Evolutionary conservation across 257 asterid species (phyloP), one percentile per base, ranked within the genome.

Genomic region (Penstemon eatonii): DNA sequence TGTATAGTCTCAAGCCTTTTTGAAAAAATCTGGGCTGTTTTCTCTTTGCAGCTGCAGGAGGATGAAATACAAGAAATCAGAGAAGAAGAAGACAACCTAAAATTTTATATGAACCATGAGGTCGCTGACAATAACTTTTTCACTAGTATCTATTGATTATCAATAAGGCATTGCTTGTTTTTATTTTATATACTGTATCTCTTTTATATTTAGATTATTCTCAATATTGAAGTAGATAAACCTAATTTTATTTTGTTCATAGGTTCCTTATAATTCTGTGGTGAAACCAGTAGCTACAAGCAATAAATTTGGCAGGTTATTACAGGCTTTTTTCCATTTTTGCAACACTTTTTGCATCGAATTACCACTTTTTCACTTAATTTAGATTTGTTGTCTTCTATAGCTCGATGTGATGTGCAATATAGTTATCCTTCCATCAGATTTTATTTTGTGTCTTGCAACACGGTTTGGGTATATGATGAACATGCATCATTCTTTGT

Each of bases 1-100:
- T 49, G 15, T 53, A 46, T 64, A 61, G 59, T 69, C 50, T 44
- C 51, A 56, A 8, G 67, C 42, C 67, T 39, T 25, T 49, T 64
- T 56, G 25, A 75, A 73, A 46, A 9, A 18, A 54, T 67, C 61
- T 79, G 51, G 36, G 19, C 75, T 71, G 65, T 66, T 71, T 73
- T 56, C 33, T 66, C 57, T 59, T 78, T 79, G 71, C 82, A 94
- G 99, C 86, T 94, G 77, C 99, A 83, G 71, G 96, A 87, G 68
- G 97, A 87, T 58, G 96, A 83, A 66, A 79, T 79, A 64, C 91
- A 82, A 80, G 96, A 87, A 80, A 71, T 74, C 70, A 87, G 54
- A 78, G 97, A 90, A 75, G 96, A 81, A 64, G 87, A 80, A 73
- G 89, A 77, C 73, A 72, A 15, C 75, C 45, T 58, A 9, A 81